phyloP scores from a whole-genome alignment of 306 rosid genomes.

The Malus domestica region DNA sequence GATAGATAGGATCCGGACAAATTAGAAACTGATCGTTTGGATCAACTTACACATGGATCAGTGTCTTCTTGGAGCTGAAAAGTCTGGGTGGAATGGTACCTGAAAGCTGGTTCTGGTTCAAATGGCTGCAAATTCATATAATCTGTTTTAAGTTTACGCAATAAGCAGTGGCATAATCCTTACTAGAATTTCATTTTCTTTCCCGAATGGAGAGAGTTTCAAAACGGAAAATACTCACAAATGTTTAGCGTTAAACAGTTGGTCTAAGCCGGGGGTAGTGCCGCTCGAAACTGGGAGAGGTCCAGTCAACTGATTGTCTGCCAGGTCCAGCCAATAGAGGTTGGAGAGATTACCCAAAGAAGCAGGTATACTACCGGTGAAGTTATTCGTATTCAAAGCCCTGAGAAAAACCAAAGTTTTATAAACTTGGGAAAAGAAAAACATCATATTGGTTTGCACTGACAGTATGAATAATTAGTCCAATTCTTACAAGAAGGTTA shows the following conservation, averaged over 20 bases:
- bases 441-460: not conserved
- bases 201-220: not conserved
- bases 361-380: conserved; percentile 72
- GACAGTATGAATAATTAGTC: not conserved
- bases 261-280: conserved; percentile 64
- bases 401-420: conserved; percentile 26
- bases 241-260: conserved; percentile 66
- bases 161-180: not conserved
- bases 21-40: not conserved
- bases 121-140: conserved; percentile 63
- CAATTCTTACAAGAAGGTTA: conserved; percentile 72
- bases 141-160: not conserved
- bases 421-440: not conserved
- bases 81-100: conserved; percentile 62
- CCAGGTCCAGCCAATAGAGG: conserved; percentile 81
- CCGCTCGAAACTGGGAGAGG: conserved; percentile 61
- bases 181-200: not conserved
- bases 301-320: conserved; percentile 69
- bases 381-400: conserved; percentile 82
- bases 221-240: conserved; percentile 48
- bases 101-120: conserved; percentile 83
- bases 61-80: conserved; percentile 62
- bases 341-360: conserved; percentile 86
- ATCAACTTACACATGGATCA: conserved; percentile 77
- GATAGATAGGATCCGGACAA: not conserved